Base-by-base conservation (phyloP, 2,329 filamentous ascomycete species). In the Pseudocercospora macadamiae region DNA sequence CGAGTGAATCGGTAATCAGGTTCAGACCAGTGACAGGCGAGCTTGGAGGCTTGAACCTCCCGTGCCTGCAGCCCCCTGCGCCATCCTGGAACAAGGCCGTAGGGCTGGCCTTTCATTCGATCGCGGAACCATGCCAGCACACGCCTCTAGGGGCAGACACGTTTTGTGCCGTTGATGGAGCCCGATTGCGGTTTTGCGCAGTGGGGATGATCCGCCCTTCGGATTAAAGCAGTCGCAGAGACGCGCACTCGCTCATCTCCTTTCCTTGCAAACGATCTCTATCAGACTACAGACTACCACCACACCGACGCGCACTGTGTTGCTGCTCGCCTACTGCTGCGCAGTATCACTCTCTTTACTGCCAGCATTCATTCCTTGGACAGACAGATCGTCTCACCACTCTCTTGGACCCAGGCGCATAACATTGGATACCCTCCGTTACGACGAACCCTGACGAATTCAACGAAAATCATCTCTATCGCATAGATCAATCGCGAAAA, bases 151-250 rank as follows among this genome's bases (percentile, higher is more conserved):
- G 60, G 63, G 60, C 37, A 59, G 47, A 56, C 58, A 58, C 54
- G 57, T 64, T 60, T 55, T 62, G 57, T 44, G 56, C 51, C 51
- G 49, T 53, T 51, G 52, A 59, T 58, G 51, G 48, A 34, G 28
- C 51, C 49, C 54, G 51, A 54, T 55, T 30, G 37, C 45, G 49
- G 42, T 56, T 57, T 51, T 53, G 54, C 54, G 28, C 45, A 26
- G 56, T 60, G 54, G 59, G 51, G 53, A 48, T 45, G 23, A 14
- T 25, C 53, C 54, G 32, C 39, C 55, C 53, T 25, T 28, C 30
- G 30, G 53, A 54, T 64, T 32, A 79, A 80, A 57, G 53, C 42
- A 65, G 77, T 76, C 18, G 76, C 75, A 10, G 60, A 78, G 55
- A 59, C 65, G 68, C 65, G 62, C 65, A 49, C 39, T 48, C 48